These are phyloP conservation scores for Lavandula angustifolia DNA, from an alignment of 257 asterid genomes.

Conservation along the genomic window DNA sequence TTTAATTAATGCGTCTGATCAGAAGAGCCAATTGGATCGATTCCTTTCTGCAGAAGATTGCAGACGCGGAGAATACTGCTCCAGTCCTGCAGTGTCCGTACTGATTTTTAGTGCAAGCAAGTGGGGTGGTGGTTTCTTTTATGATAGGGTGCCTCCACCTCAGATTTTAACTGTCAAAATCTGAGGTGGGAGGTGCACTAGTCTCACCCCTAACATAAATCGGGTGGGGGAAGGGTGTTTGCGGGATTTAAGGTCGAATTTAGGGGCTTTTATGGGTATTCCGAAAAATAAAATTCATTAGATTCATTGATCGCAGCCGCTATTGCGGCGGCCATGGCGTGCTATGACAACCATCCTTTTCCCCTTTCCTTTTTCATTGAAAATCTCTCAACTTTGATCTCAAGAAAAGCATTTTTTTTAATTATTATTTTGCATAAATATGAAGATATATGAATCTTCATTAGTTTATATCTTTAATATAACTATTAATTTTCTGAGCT, in stretches of 20 bases:
- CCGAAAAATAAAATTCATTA: slow-evolving; percentile 19
- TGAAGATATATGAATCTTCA: neutral
- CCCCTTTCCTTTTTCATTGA: neutral
- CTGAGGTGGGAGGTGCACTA: no score
- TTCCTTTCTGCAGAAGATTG: slow-evolving; percentile 17
- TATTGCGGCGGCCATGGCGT: slow-evolving; percentile 76
- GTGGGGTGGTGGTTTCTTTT: no score
- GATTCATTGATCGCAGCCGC: slow-evolving; percentile 44
- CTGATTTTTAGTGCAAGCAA: slow-evolving; percentile 35
- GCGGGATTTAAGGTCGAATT: slow-evolving; percentile 33
- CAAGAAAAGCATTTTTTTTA: neutral
- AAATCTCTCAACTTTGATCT: neutral
- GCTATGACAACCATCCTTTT: slow-evolving; percentile 37
- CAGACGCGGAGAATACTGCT: slow-evolving; percentile 14
- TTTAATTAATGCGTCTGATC: neutral
- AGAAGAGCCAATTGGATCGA: slow-evolving; percentile 14
- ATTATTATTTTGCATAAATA: slow-evolving; percentile 1
- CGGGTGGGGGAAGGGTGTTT: slow-evolving; percentile 28
- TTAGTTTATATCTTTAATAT: neutral
- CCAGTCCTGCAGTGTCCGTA: slow-evolving; percentile 41
- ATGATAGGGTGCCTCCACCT: no score
- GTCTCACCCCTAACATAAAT: no score
- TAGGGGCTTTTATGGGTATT: slow-evolving; percentile 43
- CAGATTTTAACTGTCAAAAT: no score
- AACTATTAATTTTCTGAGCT: neutral